phyloP scores from a whole-genome alignment of 768 basidiomycete genomes.

The Hygrocybe coccinea region DNA sequence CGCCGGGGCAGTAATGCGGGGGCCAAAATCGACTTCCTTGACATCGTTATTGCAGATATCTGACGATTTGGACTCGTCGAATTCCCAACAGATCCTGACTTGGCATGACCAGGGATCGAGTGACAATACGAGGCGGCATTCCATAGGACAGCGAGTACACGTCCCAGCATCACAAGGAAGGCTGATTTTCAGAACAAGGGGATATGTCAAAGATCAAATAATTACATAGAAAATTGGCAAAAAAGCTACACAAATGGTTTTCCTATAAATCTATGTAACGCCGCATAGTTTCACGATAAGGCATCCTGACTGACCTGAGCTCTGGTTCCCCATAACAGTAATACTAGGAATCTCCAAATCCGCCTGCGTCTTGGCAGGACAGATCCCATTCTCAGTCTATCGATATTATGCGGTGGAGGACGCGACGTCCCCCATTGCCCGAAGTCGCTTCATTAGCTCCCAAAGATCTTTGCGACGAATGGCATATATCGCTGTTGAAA shows the following conservation, averaged over 20 bases:
- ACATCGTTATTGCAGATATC: conserved; percentile 26
- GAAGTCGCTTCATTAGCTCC: conserved; percentile 28
- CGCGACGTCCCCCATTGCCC: conserved; percentile 30
- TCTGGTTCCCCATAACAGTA: conserved; percentile 50
- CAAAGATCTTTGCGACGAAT: conserved; percentile 28
- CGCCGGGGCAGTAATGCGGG: conserved; percentile 28
- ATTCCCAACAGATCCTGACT: conserved; percentile 41
- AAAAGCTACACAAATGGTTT: no score
- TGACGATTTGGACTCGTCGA: conserved; percentile 25
- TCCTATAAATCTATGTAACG: no score
- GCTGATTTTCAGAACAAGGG: conserved; percentile 31
- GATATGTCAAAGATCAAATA: no score
- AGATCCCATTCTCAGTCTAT: neutral
- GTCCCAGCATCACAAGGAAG: conserved; percentile 48
- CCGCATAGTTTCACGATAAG: neutral
- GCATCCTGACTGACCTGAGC: conserved; percentile 31
- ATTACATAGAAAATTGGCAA: no score
- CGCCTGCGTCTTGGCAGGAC: conserved; percentile 32
- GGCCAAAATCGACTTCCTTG: conserved; percentile 16
- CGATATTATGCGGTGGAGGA: no score
- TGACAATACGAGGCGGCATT: conserved; percentile 29
- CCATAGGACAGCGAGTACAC: conserved; percentile 41
- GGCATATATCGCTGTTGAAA: conserved; percentile 27
- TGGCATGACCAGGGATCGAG: conserved; percentile 31
- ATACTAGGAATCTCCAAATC: conserved; percentile 48